These are phyloP conservation scores for Solanum sejunctum DNA, from an alignment of 257 asterid genomes.

Conservation along the genomic window DNA sequence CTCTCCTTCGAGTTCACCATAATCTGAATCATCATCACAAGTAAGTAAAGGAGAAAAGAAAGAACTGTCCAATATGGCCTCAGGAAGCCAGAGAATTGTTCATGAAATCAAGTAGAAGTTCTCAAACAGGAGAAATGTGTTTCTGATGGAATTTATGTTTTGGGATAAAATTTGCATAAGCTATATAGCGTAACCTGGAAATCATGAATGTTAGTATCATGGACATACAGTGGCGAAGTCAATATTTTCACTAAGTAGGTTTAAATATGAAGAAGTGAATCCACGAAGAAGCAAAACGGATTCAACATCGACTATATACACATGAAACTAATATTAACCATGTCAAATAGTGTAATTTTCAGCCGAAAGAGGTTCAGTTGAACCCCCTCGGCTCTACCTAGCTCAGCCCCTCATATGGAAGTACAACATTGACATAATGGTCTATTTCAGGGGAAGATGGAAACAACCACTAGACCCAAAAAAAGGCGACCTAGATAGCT, in stretches of 20 bases:
- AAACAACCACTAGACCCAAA: neutral
- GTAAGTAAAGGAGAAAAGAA: neutral
- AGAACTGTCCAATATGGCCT: neutral
- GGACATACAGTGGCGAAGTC: neutral
- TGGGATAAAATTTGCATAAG: neutral
- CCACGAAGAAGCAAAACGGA: no score
- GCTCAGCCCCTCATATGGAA: neutral
- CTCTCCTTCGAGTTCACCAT: conserved; percentile 25
- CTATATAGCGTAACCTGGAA: neutral
- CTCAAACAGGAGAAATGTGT: neutral
- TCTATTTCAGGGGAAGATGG: neutral
- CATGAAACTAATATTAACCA: neutral
- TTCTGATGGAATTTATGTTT: neutral
- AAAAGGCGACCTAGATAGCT: neutral
- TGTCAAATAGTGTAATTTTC: neutral
- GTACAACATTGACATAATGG: neutral
- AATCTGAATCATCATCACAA: conserved; percentile 7
- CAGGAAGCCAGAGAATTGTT: neutral
- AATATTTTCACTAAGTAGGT: neutral
- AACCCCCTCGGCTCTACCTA: neutral
- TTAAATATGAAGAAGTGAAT: neutral
- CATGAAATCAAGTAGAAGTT: neutral
- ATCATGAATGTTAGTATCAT: neutral
- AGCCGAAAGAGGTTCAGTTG: neutral
- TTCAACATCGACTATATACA: neutral